A percentile compares a stretch with the other conserved stretches of the same genome.
Conservation (phyloP, 257 asterid species). For the Gardenia jasminoides region DNA sequence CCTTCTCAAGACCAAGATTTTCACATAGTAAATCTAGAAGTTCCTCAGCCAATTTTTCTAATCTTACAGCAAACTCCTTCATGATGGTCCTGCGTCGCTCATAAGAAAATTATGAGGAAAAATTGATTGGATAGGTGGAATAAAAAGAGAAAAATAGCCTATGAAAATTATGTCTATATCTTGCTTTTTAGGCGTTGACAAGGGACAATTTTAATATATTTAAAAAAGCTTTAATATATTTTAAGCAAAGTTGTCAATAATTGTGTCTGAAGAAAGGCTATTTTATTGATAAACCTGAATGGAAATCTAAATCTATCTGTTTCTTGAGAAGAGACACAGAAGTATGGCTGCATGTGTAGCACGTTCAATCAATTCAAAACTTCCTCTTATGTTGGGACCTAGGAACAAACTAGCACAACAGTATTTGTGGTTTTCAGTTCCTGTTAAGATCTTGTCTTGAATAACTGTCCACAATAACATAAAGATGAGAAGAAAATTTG, state of each 20-base stretch:
- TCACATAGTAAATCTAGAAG: conserved; percentile 52
- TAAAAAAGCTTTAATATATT: too few species aligned
- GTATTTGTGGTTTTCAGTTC: too few species aligned
- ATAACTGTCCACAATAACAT: too few species aligned
- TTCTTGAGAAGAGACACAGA: not conserved
- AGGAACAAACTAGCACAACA: not conserved
- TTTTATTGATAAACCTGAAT: too few species aligned
- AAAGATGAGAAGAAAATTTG: too few species aligned
- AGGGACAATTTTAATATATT: too few species aligned
- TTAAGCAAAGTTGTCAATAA: not conserved
- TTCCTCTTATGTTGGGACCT: not conserved
- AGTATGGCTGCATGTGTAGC: not conserved
- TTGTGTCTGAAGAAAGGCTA: not conserved
- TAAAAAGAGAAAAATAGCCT: not conserved
- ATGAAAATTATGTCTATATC: too few species aligned
- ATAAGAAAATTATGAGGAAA: not conserved
- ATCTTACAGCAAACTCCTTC: conserved; percentile 51
- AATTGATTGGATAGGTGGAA: not conserved
- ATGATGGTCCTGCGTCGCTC: conserved; percentile 46
- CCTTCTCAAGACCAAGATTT: conserved; percentile 52
- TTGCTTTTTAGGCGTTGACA: not conserved
- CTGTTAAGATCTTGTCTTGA: too few species aligned
- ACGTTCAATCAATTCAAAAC: not conserved
- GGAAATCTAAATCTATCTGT: too few species aligned
- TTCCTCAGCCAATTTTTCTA: conserved; percentile 48